Percentiles rank a stretch among this genome's conserved stretches.
phyloP scores from a whole-genome alignment of 495 filamentous ascomycete genomes.

The Annulohypoxylon moriforme region DNA sequence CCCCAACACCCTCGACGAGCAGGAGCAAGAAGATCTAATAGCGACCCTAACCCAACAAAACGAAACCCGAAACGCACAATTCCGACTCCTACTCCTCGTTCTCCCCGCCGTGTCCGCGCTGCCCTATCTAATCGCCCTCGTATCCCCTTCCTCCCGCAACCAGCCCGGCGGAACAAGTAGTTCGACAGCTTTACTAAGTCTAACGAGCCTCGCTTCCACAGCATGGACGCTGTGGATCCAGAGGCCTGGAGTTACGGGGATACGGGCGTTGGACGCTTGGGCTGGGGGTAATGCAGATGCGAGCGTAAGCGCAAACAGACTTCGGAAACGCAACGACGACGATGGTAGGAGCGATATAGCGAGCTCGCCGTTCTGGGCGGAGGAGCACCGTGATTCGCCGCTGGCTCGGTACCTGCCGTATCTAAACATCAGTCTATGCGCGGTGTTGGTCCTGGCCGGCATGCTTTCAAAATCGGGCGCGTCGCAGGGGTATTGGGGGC shows the following conservation, averaged over 20 bases:
- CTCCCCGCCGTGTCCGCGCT: slow-evolving; percentile 65
- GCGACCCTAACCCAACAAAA: slow-evolving; percentile 65
- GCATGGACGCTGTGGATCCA: slow-evolving; percentile 61
- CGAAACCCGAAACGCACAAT: slow-evolving; percentile 67
- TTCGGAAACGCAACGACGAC: background rate
- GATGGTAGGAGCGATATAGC: slow-evolving; percentile 5
- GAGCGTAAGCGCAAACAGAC: background rate
- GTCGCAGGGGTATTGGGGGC: slow-evolving; percentile 22
- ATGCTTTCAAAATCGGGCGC: slow-evolving; percentile 39
- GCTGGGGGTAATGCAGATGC: background rate
- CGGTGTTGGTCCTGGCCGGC: slow-evolving; percentile 51
- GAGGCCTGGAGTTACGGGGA: slow-evolving; percentile 54
- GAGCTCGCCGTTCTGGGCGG: slow-evolving; percentile 13
- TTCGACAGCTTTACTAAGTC: slow-evolving; percentile 58
- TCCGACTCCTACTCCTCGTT: slow-evolving; percentile 66
- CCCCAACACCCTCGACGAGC: slow-evolving; percentile 25
- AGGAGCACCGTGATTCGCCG: slow-evolving; percentile 43
- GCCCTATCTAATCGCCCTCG: slow-evolving; percentile 65
- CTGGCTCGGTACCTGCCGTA: slow-evolving; percentile 60
- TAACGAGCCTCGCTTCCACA: slow-evolving; percentile 70
- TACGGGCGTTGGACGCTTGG: slow-evolving; percentile 52
- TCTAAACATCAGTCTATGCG: slow-evolving; percentile 59
- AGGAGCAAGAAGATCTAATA: slow-evolving; percentile 81
- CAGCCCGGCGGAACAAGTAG: background rate
- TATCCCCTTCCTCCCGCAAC: slow-evolving; percentile 32